Percentiles rank a stretch among this genome's conserved stretches.
Evolutionary conservation across 495 filamentous ascomycete species (phyloP).

Genomic region (Lepidopterella palustris): DNA sequence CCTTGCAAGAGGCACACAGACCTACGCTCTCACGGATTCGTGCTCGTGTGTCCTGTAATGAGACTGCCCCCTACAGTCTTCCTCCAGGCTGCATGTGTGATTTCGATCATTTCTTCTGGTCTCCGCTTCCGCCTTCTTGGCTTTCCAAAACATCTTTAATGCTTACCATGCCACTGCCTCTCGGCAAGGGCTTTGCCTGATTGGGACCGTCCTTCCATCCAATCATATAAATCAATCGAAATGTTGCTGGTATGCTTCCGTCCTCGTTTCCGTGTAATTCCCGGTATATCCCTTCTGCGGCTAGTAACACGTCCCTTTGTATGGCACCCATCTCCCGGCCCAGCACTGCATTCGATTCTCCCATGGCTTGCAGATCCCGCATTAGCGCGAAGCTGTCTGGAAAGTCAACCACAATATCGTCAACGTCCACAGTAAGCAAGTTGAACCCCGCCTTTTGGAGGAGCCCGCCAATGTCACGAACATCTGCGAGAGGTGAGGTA

Average conservation of each 20-base stretch:
- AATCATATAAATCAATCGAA: conserved; percentile 92
- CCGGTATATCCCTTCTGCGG: conserved; percentile 82
- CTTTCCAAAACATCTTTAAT: conserved; percentile 75
- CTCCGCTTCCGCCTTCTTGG: conserved; percentile 8
- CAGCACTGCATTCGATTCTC: conserved; percentile 79
- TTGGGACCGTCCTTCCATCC: conserved; percentile 85
- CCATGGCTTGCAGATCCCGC: conserved; percentile 91
- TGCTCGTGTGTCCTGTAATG: too few relatives aligned
- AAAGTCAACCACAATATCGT: conserved; percentile 93
- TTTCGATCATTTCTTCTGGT: not conserved
- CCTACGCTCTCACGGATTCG: too few relatives aligned
- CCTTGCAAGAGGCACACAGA: too few relatives aligned
- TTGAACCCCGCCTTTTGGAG: conserved; percentile 84
- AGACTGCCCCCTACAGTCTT: too few relatives aligned
- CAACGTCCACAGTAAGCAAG: conserved; percentile 93
- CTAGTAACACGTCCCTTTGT: conserved; percentile 75
- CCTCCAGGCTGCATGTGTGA: not conserved
- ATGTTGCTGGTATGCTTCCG: conserved; percentile 78
- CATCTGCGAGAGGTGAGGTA: conserved; percentile 85
- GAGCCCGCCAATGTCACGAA: conserved; percentile 82
- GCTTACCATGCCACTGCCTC: conserved; percentile 77
- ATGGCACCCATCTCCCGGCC: conserved; percentile 72
- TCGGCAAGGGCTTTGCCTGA: conserved; percentile 68
- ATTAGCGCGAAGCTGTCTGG: conserved; percentile 89
- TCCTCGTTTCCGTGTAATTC: conserved; percentile 72